Base-by-base conservation (phyloP, 495 filamentous ascomycete species). In the Cenococcum geophilum region DNA sequence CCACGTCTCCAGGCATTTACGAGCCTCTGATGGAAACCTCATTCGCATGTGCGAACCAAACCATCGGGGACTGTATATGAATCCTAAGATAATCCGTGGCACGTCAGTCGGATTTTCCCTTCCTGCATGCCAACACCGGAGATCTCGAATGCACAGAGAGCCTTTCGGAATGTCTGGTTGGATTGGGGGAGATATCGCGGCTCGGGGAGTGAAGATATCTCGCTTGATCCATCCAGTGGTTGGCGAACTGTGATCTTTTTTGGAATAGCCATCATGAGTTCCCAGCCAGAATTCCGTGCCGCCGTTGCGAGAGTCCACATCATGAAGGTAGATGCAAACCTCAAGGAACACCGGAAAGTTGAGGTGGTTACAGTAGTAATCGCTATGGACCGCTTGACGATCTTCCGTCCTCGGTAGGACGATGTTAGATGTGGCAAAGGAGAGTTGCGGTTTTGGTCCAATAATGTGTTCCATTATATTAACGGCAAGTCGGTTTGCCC, bases 41-140 rank as follows among this genome's bases (percentile, higher is more conserved):
- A 49, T 16, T 22, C 45, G 45, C 45, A 49, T 49, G 45, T 49
- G 45, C 45, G 45, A 49, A 16, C 45, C 45, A 20, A 49, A 49
- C 45, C 45, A 49, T 49, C 18, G 45, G 45, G 45, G 45, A 49
- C 45, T 49, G 18, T 49, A 49, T 18, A 49, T 49, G 45, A 49
- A 49, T 49, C 45, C 45, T 20, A 49, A 18, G 45, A 49, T 49
- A 49, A 49, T 49, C 45, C 45, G 45, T 20, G 45, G 45, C 45
- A 49, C 18, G 20, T 49, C 45, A 5, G 45, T 49, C 12, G 6
- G 5, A 22, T 49, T 49, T 49, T 49, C 45, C 18, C 45, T 8
- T 49, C 45, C 45, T 9, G 45, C 45, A 22, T 49, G 45, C 45
- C 45, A 49, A 49, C 45, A 49, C 18, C 45, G 45, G 18, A 49